These are phyloP conservation scores for Graphiopsis chlorocephala DNA, from an alignment of 2,329 filamentous ascomycete genomes.

Conservation along the genomic window DNA sequence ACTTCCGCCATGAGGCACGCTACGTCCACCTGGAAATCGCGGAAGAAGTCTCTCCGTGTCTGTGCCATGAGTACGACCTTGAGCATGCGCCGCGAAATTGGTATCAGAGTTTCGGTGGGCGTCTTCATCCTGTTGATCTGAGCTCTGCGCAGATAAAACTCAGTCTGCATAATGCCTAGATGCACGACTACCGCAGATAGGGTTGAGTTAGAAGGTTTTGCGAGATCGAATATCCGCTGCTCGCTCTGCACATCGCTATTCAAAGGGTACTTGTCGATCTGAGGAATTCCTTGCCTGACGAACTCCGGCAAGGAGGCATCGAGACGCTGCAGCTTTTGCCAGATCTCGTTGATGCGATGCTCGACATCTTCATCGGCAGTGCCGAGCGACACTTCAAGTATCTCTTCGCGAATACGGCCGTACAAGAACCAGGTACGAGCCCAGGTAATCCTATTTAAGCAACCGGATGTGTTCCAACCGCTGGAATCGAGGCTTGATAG, in stretches of 20 bases:
- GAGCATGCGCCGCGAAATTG: conserved; percentile 39
- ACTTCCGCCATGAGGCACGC: conserved; percentile 38
- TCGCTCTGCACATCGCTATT: conserved; percentile 14
- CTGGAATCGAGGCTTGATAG: conserved; percentile 44
- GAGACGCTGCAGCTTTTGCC: conserved; percentile 40
- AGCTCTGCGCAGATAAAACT: conserved; percentile 59
- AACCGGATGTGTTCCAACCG: conserved; percentile 53
- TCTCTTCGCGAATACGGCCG: conserved; percentile 55
- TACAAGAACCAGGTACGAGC: conserved; percentile 49
- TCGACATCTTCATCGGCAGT: conserved; percentile 38
- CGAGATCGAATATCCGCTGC: not conserved
- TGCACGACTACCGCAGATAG: conserved; percentile 45
- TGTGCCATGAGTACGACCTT: conserved; percentile 37
- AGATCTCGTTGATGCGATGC: conserved; percentile 38
- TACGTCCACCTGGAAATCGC: conserved; percentile 44
- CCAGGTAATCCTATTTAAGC: conserved; percentile 46
- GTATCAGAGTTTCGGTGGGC: conserved; percentile 37
- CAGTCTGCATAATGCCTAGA: conserved; percentile 51
- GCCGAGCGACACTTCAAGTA: conserved; percentile 57
- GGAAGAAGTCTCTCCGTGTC: conserved; percentile 39
- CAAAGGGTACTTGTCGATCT: conserved; percentile 24
- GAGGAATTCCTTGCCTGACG: conserved; percentile 27
- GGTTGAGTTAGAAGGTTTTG: conserved; percentile 9
- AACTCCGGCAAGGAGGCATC: conserved; percentile 34
- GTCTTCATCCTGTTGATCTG: conserved; percentile 45